Conservation (phyloP, 23 red algal species). For the Gracilariopsis chorda region DNA sequence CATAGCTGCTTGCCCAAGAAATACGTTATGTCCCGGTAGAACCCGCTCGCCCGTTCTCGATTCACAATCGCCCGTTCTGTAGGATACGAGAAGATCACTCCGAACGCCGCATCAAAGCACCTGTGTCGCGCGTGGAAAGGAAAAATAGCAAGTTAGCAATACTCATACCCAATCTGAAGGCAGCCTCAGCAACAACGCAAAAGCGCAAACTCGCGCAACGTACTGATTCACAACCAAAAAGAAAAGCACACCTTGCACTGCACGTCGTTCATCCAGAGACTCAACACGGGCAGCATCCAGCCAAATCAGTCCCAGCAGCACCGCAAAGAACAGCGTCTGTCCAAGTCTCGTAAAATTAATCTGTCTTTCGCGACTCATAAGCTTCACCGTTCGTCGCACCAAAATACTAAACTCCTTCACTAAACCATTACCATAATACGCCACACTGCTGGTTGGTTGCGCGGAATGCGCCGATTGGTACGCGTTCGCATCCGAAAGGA, state of each 20-base stretch:
- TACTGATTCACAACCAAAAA: slow-evolving; percentile 78
- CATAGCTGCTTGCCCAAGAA: slow-evolving; percentile 73
- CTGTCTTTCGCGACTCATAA: slow-evolving; percentile 63
- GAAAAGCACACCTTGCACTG: slow-evolving; percentile 77
- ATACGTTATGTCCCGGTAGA: slow-evolving; percentile 86
- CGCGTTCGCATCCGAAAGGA: neutral
- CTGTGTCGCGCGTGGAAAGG: neutral
- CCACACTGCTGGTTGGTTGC: neutral
- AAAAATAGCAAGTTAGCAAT: slow-evolving; percentile 11
- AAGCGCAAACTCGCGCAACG: slow-evolving; percentile 17
- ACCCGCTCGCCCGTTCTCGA: slow-evolving; percentile 79
- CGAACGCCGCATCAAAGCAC: slow-evolving; percentile 69
- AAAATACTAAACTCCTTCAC: slow-evolving; percentile 74
- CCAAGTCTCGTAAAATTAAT: slow-evolving; percentile 64
- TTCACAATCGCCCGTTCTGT: slow-evolving; percentile 79
- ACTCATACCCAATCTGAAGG: too few relatives aligned
- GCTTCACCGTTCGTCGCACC: slow-evolving; percentile 32
- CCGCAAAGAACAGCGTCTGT: slow-evolving; percentile 79
- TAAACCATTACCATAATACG: neutral
- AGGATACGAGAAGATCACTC: slow-evolving; percentile 78
- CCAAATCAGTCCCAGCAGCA: slow-evolving; percentile 89
- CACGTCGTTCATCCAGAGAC: slow-evolving; percentile 24
- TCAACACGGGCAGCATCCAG: slow-evolving; percentile 31
- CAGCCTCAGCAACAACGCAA: too few relatives aligned
- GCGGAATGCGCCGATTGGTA: neutral